Conservation (phyloP, 805 yeast genomes). For the Pichia californica region DNA sequence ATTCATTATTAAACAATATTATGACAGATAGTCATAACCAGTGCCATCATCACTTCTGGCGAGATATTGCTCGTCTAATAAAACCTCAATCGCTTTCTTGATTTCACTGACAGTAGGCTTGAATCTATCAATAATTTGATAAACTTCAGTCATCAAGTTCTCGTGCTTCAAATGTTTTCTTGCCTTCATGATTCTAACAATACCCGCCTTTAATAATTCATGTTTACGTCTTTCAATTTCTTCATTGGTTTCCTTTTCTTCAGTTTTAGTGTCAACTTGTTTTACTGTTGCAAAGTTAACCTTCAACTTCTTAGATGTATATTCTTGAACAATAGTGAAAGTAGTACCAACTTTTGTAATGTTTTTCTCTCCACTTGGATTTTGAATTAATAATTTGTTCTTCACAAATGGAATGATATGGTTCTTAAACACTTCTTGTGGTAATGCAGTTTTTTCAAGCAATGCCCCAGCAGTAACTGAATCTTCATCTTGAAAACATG, state of each 20-base stretch:
- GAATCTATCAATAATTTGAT: slow-evolving; percentile 79
- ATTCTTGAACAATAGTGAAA: slow-evolving; percentile 71
- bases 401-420: slow-evolving; percentile 75
- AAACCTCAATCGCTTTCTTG: slow-evolving; percentile 75
- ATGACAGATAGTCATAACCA: slow-evolving; percentile 78
- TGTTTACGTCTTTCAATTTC: slow-evolving; percentile 54
- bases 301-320: slow-evolving; percentile 75
- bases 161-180: slow-evolving; percentile 75
- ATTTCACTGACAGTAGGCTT: slow-evolving; percentile 80
- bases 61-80: slow-evolving; percentile 81
- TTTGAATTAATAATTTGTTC: slow-evolving; percentile 64
- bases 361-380: slow-evolving; percentile 55
- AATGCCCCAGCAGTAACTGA: slow-evolving; percentile 56
- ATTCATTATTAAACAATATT: not conserved
- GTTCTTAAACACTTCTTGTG: slow-evolving; percentile 60
- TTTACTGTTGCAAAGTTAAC: slow-evolving; percentile 55
- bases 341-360: slow-evolving; percentile 46
- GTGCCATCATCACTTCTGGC: slow-evolving; percentile 65
- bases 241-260: slow-evolving; percentile 76
- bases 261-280: slow-evolving; percentile 55
- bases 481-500: slow-evolving; percentile 72
- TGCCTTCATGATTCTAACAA: slow-evolving; percentile 95
- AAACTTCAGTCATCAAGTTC: slow-evolving; percentile 77
- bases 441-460: slow-evolving; percentile 59
- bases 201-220: slow-evolving; percentile 82